Base-by-base conservation (phyloP, 2,329 filamentous ascomycete genomes). In the Fusarium redolens region DNA sequence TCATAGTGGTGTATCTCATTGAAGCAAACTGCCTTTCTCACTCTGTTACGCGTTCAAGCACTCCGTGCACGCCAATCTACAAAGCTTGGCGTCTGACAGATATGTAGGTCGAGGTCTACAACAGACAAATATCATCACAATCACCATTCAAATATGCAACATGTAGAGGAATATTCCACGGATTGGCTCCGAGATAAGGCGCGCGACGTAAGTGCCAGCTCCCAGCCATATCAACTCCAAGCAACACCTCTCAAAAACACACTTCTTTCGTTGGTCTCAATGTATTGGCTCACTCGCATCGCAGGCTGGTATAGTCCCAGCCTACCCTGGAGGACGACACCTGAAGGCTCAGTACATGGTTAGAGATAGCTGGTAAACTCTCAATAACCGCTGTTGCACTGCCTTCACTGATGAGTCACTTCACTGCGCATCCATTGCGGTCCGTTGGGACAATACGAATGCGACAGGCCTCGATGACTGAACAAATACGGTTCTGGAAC, bases 401-500 rank as follows among this genome's bases (percentile, higher is more conserved):
- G 35, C 52, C 60, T n/a, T 37, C 10, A 28, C 28, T 2, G 17
- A 62, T 59, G 52, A 62, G 41, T 58, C 52, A 62, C 20, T 28
- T 33, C 9, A 25, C 35, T 37, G 20, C 33, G 14, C 33, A 15
- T 43, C 25, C n/a, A 28, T 31, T 28, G 20, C 22, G 20, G 22
- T 25, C 22, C 14, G 12, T 48, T n/a, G 40, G 35, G 31, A 54
- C 20, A 51, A 61, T 61, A 68, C 63, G 56, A 68, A 68, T 40
- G 41, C 55, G 38, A 44, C 25, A 28, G 28, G 28, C 12, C 18
- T 58, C 13, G 20, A 15, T 33, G 31, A 25, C 43, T 54, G 33
- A 63, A 52, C 22, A 35, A 50, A n/a, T 14, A 7, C 18, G n/a
- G 37, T 68, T 58, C 57, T 57, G 55, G 66, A 68, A 63, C 66